Evolutionary conservation across 2,329 filamentous ascomycete species (phyloP).

Genomic region (Cladobotryum mycophilum): DNA sequence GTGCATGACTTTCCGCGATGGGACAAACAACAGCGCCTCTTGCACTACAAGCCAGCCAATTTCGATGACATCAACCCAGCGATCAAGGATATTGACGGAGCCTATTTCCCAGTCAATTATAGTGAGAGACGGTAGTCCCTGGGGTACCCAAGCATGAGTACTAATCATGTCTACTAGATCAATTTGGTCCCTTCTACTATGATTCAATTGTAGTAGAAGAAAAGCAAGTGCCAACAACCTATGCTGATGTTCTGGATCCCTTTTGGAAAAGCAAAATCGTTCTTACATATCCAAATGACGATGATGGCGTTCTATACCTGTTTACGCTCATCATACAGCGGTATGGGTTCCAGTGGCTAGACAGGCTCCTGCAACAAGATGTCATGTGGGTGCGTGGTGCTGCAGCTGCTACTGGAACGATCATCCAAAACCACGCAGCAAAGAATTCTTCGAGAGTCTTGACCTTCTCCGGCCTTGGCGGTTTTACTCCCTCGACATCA

Average conservation of each 20-base stretch:
- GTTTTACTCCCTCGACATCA: conserved; percentile 3
- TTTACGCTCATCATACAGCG: conserved; percentile 4
- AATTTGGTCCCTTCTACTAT: conserved; percentile 7
- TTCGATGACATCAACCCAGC: conserved; percentile 2
- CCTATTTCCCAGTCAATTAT: conserved; percentile 3
- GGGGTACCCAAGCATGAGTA: not conserved
- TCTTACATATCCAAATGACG: conserved; percentile 5
- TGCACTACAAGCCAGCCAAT: conserved; percentile 5
- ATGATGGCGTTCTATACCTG: conserved; percentile 2
- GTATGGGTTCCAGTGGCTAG: conserved; percentile 3
- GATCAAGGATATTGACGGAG: conserved; percentile 4
- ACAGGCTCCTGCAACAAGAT: conserved; percentile 1
- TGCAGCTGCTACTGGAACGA: not conserved
- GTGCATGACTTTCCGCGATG: conserved; percentile 4
- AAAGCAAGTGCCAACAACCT: not conserved
- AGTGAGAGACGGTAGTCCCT: not conserved
- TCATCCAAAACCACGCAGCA: not conserved
- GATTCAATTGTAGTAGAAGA: not conserved
- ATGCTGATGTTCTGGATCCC: conserved; percentile 1
- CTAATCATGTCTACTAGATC: not conserved
- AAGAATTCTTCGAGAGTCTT: not conserved
- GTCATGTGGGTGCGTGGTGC: conserved; percentile 8
- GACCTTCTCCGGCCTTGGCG: conserved; percentile 2
- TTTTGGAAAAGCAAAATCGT: conserved; percentile 3
- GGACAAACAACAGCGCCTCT: conserved; percentile 3